Evolutionary conservation across 2,329 filamentous ascomycete genomes (phyloP).

Genomic region (Cylindrodendrum hubeiense): DNA sequence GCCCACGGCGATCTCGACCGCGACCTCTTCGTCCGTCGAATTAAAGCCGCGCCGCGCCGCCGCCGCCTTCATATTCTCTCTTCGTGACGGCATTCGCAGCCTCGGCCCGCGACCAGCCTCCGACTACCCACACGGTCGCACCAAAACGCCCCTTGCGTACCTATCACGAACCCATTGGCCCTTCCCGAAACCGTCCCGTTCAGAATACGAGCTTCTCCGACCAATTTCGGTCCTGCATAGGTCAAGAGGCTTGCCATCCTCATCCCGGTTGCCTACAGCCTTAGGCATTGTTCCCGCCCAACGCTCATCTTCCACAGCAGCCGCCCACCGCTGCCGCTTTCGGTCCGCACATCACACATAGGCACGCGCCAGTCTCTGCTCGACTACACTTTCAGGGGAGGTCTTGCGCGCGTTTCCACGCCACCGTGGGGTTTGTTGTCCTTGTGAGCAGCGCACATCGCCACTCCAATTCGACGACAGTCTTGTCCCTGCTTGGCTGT

Average conservation of each 20-base stretch:
- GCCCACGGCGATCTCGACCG: slow-evolving; percentile 30
- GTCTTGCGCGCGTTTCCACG: slow-evolving; percentile 32
- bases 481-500: slow-evolving; percentile 46
- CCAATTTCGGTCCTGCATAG: slow-evolving; percentile 40
- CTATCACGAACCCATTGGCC: slow-evolving; percentile 42
- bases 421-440: slow-evolving; percentile 39
- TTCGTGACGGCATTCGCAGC: slow-evolving; percentile 38
- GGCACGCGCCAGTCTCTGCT: slow-evolving; percentile 28
- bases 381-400: slow-evolving; percentile 29
- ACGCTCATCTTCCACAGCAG: slow-evolving; percentile 38
- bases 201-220: slow-evolving; percentile 50
- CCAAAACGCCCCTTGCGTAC: slow-evolving; percentile 42
- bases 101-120: slow-evolving; percentile 36
- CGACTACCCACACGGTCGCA: slow-evolving; percentile 40
- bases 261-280: slow-evolving; percentile 40
- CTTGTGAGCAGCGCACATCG: slow-evolving; percentile 31
- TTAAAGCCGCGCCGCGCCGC: slow-evolving; percentile 29
- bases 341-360: slow-evolving; percentile 30
- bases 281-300: slow-evolving; percentile 37
- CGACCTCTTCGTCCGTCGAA: slow-evolving; percentile 29
- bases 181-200: slow-evolving; percentile 32
- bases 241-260: slow-evolving; percentile 40
- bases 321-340: slow-evolving; percentile 24
- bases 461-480: slow-evolving; percentile 36
- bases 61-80: slow-evolving; percentile 21